Evolutionary conservation across 805 yeast genomes (phyloP).

Genomic region (Wickerhamomyces xylosicus): DNA sequence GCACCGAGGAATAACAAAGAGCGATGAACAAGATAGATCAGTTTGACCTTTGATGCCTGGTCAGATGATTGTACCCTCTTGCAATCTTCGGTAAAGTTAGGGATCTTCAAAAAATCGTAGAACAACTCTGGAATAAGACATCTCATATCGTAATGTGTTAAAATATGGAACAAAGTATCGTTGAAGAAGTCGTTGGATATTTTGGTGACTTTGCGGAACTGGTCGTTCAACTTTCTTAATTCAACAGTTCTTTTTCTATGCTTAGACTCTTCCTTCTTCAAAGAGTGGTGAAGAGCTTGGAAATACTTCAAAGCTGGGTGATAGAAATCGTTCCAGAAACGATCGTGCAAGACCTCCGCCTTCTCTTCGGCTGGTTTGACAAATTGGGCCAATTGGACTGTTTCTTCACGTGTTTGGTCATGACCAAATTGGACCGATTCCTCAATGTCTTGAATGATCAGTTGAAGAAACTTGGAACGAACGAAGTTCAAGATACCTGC

Average conservation of each 20-base stretch:
- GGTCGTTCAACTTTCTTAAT: slow-evolving; percentile 42
- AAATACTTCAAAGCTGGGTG: slow-evolving; percentile 53
- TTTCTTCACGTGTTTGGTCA: neutral
- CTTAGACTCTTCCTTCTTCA: slow-evolving; percentile 11
- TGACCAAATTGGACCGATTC: slow-evolving; percentile 2
- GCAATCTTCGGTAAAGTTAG: slow-evolving; percentile 4
- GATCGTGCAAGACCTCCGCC: slow-evolving; percentile 31
- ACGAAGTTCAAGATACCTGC: slow-evolving; percentile 36
- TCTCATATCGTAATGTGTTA: slow-evolving; percentile 28
- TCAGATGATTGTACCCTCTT: slow-evolving; percentile 5
- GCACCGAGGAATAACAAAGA: slow-evolving; percentile 47
- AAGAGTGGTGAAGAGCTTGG: slow-evolving; percentile 7
- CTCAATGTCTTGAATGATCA: slow-evolving; percentile 30
- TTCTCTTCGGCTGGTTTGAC: slow-evolving; percentile 2
- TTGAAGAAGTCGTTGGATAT: slow-evolving; percentile 38
- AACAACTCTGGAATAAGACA: slow-evolving; percentile 12
- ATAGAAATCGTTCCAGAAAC: slow-evolving; percentile 51
- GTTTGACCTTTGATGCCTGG: slow-evolving; percentile 10
- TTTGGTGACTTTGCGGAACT: slow-evolving; percentile 37
- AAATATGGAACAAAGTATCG: slow-evolving; percentile 28
- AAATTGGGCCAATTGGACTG: slow-evolving; percentile 8
- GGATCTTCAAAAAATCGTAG: slow-evolving; percentile 7
- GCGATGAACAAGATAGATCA: slow-evolving; percentile 35
- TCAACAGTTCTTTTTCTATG: slow-evolving; percentile 31
- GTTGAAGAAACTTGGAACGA: slow-evolving; percentile 34